Percentiles rank a stretch among this genome's conserved stretches.
phyloP scores from a whole-genome alignment of 1,139 yeast genomes.

The Candida gigantensis region DNA sequence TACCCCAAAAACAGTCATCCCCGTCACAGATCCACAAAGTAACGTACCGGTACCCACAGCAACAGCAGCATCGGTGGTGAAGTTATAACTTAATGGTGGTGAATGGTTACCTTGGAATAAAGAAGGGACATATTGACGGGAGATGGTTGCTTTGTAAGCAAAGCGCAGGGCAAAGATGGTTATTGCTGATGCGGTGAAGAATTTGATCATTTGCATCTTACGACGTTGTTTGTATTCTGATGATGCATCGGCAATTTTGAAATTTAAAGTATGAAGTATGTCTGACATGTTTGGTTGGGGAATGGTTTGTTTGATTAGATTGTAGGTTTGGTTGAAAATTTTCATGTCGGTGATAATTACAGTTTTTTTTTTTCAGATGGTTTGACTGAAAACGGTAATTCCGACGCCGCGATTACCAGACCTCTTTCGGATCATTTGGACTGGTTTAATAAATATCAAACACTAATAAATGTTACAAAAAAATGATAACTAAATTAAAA shows the following conservation, averaged over 20 bases:
- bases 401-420: too few species aligned
- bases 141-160: constrained; percentile 71
- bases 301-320: background rate
- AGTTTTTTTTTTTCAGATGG: too few species aligned
- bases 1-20: constrained; percentile 72
- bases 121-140: constrained; percentile 75
- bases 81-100: constrained; percentile 74
- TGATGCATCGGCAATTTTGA: constrained; percentile 40
- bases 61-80: constrained; percentile 80
- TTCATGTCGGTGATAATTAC: too few species aligned
- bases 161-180: constrained; percentile 73
- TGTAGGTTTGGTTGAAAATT: background rate
- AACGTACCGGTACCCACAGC: constrained; percentile 85
- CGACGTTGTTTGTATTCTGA: constrained; percentile 56
- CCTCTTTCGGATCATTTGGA: too few species aligned
- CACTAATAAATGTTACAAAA: too few species aligned
- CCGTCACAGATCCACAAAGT: constrained; percentile 69
- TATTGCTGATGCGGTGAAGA: constrained; percentile 70
- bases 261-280: constrained; percentile 18
- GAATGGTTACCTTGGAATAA: constrained; percentile 84
- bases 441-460: too few species aligned
- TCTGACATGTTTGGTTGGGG: constrained; percentile 11
- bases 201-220: constrained; percentile 69
- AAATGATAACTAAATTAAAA: background rate
- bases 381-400: too few species aligned